Evolutionary conservation across 371 early-diverging fungal species (phyloP), one percentile per base, ranked within the genome.

Genomic region (Apophysomyces trapeziformis): DNA sequence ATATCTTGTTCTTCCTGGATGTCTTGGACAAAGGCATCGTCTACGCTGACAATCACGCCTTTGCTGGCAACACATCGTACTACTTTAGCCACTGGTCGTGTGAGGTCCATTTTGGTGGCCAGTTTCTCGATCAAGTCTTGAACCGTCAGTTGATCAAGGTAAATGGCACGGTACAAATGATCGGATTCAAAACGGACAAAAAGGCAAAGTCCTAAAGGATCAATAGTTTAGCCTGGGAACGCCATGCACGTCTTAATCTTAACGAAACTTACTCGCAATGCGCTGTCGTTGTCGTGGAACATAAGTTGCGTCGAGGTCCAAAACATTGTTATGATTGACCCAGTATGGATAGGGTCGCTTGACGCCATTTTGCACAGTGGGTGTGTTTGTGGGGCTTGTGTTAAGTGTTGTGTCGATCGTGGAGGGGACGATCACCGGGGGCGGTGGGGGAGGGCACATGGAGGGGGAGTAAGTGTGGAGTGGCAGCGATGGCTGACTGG

Each of bases 1-100:
- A 87, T 87, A 57, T 80, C 84, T 43, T 80, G 74, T 61, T 85
- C 84, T 57, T 87, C 87, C 5, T 68, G 66, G 67, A 87, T 80
- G 50, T 85, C 79, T 0, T 73, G 74, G 7, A 85, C 73, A 69
- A 80, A 76, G 21, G 74, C 69, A 71, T 87, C 85, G 32, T 87
- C 85, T 12, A 80, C 74, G n/a, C 73, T 68, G 7, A 85, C 79
- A 36, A 72, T 63, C 56, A 82, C 26, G 13, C 43, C 78, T 50
- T 54, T 59, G 36, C 26, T 64, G 60, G 66, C 66, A 13, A 79
- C 68, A 39, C 70, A 68, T 13, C 87, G 69, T 46, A 74, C 66
- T 7, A 85, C 79, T 13, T 71, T 50, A 7, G 71, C 68, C n/a
- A 78, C 68, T 8, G 80, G 65, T 6, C 43, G 12, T 16, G 79